Conservation (phyloP, 805 yeast species). For the Spathaspora passalidarum region DNA sequence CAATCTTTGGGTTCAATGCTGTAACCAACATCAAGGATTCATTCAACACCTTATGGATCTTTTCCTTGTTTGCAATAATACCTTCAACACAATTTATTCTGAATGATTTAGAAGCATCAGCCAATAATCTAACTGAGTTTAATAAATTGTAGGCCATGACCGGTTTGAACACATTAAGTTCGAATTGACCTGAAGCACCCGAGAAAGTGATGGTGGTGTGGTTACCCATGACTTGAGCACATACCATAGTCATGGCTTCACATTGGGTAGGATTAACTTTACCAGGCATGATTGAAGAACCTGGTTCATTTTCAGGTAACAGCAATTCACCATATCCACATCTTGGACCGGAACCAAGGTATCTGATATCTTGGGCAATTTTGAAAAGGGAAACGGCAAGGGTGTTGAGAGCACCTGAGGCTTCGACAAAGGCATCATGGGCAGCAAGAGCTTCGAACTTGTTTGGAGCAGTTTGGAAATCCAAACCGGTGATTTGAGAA, state of each 20-base stretch:
- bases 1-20: constrained; percentile 39
- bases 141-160: constrained; percentile 37
- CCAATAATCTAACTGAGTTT: constrained; percentile 32
- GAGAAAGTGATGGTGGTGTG: constrained; percentile 36
- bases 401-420: constrained; percentile 40
- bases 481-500: constrained; percentile 29
- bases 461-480: constrained; percentile 37
- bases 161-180: constrained; percentile 39
- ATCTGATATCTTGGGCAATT: constrained; percentile 38
- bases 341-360: constrained; percentile 40
- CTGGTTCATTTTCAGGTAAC: constrained; percentile 40
- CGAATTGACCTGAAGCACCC: constrained; percentile 41
- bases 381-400: constrained; percentile 36
- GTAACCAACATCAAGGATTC: constrained; percentile 41
- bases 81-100: constrained; percentile 38
- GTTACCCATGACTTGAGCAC: constrained; percentile 39
- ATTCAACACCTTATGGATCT: constrained; percentile 33
- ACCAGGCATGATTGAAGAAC: constrained; percentile 42
- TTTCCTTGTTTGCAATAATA: constrained; percentile 33
- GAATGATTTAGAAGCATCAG: constrained; percentile 33
- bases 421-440: constrained; percentile 38
- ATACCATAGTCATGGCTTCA: constrained; percentile 41
- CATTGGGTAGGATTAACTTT: constrained; percentile 41
- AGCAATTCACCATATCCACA: constrained; percentile 40
- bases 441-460: constrained; percentile 42